Base-by-base conservation (phyloP, 75 land plant genomes). In the Chamaecyparis obtusa region DNA sequence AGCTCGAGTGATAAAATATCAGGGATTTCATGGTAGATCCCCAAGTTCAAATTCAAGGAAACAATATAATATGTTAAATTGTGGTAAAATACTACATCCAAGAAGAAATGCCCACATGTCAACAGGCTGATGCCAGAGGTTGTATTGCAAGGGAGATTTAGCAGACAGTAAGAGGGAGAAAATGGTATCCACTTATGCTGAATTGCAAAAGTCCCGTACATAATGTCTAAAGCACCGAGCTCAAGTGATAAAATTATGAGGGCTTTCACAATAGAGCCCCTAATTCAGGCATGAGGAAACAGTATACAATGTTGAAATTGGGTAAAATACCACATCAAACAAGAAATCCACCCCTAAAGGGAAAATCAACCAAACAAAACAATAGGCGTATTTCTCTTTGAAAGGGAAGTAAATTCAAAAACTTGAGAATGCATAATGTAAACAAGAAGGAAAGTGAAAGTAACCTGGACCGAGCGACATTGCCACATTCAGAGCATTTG, bases 401-500 rank as follows among this genome's bases (percentile, higher is more conserved):
- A 33, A 33, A 4, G 35, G 15, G 33, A 75, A n/a, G 6, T 35
- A 4, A 75, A 75, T 16, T 75, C 17, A 75, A 11, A 33, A 35
- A 75, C 16, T 33, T 14, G 78, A 75, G 35, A 6, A 75, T 33
- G 14, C 33, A 75, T 14, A 2, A 51, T 14, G 55, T 10, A 75
- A 75, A 19, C 9, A 39, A 41, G 27, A 41, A 21, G 0, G 21
- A 79, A 79, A 17, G 9, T 37, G 24, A 17, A 36, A 79, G 43
- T 86, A 21, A 87, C 87, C 91, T 86, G 82, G 98, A 94, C 7
- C 97, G 93, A 85, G 98, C 98, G 37, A 94, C 94, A 86, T 96
- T 96, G 84, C 98, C 98, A 85, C 98, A 96, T 89, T 91, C 88
- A 46, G 88, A 87, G 80, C 98, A 96, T 87, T 95, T 96, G 88